These are phyloP conservation scores for Globisporangium solare DNA, from an alignment of 352 stramenopile genomes.

Conservation along the genomic window DNA sequence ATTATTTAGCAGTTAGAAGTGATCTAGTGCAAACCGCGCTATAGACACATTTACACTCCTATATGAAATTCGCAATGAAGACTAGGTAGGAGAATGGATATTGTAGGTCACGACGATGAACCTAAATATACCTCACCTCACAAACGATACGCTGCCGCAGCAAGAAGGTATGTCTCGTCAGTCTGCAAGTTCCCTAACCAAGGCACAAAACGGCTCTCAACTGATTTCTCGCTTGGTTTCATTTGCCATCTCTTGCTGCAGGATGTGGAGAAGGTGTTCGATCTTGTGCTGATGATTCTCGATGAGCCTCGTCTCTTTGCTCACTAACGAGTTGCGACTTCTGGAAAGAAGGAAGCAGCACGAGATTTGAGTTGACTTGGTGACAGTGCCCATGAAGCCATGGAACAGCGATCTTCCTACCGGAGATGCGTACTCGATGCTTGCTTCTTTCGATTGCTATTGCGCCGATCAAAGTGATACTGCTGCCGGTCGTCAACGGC, in stretches of 20 bases:
- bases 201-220: slow-evolving; percentile 13
- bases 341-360: background rate
- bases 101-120: too few species aligned
- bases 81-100: too few species aligned
- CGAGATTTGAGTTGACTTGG: background rate
- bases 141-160: slow-evolving; percentile 9
- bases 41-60: too few species aligned
- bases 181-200: background rate
- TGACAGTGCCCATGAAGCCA: background rate
- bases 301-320: slow-evolving; percentile 25
- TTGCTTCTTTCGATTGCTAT: slow-evolving; percentile 10
- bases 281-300: slow-evolving; percentile 52
- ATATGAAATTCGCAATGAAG: too few species aligned
- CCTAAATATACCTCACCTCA: too few species aligned
- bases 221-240: slow-evolving; percentile 59
- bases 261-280: slow-evolving; percentile 44
- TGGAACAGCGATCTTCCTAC: too few species aligned
- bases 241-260: slow-evolving; percentile 53
- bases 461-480: slow-evolving; percentile 46
- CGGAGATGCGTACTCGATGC: background rate
- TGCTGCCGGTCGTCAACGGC: slow-evolving; percentile 32
- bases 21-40: too few species aligned
- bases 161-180: slow-evolving; percentile 1
- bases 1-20: too few species aligned
- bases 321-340: slow-evolving; percentile 1